Evolutionary conservation across 148 eudicot species (phyloP).

Genomic region (Fagopyrum esculentum): DNA sequence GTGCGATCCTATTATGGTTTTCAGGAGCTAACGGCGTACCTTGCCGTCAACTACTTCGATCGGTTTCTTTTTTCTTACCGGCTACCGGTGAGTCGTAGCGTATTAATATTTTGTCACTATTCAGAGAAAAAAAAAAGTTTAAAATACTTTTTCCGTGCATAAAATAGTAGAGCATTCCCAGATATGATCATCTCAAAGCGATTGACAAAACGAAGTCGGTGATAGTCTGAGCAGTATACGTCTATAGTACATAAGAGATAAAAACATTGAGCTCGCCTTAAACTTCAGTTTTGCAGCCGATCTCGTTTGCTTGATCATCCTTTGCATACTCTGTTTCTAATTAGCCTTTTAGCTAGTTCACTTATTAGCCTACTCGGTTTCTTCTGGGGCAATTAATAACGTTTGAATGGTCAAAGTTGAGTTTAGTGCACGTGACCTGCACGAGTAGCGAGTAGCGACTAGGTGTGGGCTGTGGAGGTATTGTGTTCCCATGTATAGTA

Average conservation of each 20-base stretch:
- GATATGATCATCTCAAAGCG: too few species aligned
- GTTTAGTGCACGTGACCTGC: constrained; percentile 8
- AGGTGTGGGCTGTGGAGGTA: not conserved
- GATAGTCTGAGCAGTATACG: too few species aligned
- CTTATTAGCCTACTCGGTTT: not conserved
- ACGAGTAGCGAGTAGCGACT: not conserved
- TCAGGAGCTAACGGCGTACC: constrained; percentile 71
- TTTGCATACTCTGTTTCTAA: not conserved
- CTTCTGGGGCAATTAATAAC: not conserved
- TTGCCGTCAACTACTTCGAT: constrained; percentile 73
- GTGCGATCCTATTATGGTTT: constrained; percentile 62
- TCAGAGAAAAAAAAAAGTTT: too few species aligned
- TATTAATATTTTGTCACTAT: too few species aligned
- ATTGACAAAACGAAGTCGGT: too few species aligned
- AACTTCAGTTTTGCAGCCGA: not conserved
- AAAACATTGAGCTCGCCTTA: too few species aligned
- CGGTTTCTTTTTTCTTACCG: constrained; percentile 59
- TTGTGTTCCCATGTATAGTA: not conserved
- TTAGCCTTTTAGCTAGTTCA: not conserved
- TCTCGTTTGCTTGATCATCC: not conserved
- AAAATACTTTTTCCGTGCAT: too few species aligned
- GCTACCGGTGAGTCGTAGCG: constrained; percentile 46
- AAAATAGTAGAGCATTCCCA: too few species aligned
- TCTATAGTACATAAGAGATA: too few species aligned
- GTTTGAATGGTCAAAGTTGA: not conserved